Base-by-base conservation (phyloP, 1,284 basidiomycete species). In the Fomitiporia mediterranea region DNA sequence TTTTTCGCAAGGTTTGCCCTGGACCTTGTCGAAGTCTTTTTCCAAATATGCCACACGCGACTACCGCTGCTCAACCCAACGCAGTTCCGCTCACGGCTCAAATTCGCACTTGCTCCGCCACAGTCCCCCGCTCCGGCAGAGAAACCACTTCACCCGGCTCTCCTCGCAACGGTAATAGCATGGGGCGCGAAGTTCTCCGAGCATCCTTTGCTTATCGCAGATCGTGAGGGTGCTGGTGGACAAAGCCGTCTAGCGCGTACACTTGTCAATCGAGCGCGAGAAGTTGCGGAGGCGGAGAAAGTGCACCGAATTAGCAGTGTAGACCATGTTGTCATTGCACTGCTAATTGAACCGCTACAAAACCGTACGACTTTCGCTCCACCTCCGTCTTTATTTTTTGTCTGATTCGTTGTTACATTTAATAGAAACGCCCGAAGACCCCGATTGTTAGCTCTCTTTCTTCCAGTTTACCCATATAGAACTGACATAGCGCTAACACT, bases 121-220 rank as follows among this genome's bases (percentile, higher is more conserved):
- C 70, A 69, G 51, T 61, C 32, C 43, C 34, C 39, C 19, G 17
- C 59, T 67, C 56, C 65, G 55, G 60, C 68, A 43, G 62, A 70
- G 57, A 60, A 74, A 35, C 74, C 80, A 2, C 66, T 87, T 3
- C 81, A 90, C 57, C 86, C 88, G 42, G 82, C 87, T 2, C 75
- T 94, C 15, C 78, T 96, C 37, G 93, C 94, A 3, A 87, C 89
- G 0, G 86, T 94, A n/a, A 75, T 97, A 47, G 91, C 93, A 0
- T 95, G 91, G 86, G 94, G 94, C 19, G 86, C 91, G 40, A 92
- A 94, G 64, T 96, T 96, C 68, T 90, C 89, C 8, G 91, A 95
- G 63, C 89, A 94, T 67, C 84, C 86, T 0, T 71, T 93, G 59
- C 80, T 96, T 46, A 76, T 84, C 4, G 80, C 83, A 27, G 94